phyloP scores from a whole-genome alignment of 2,329 filamentous ascomycete species.

The Pseudogymnoascus sp. region DNA sequence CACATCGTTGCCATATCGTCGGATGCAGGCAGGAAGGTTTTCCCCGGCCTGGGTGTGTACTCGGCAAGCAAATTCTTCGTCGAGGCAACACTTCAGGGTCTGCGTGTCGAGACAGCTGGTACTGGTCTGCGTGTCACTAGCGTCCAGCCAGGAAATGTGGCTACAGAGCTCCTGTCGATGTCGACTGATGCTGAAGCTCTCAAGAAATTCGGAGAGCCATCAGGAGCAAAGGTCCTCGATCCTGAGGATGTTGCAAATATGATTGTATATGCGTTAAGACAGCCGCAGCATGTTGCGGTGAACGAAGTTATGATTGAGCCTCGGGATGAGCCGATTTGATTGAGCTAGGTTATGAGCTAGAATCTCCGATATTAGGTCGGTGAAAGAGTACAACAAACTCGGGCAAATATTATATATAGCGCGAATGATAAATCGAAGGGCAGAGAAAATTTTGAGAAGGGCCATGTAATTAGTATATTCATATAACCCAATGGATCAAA shows the following conservation, averaged over 20 bases:
- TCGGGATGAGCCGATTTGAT: slow-evolving; percentile 62
- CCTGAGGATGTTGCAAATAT: slow-evolving; percentile 63
- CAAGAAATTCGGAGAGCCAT: slow-evolving; percentile 69
- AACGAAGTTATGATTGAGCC: slow-evolving; percentile 77
- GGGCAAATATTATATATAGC: neutral
- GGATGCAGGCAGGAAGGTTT: slow-evolving; percentile 73
- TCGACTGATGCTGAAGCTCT: slow-evolving; percentile 68
- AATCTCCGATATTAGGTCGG: no score
- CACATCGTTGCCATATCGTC: slow-evolving; percentile 78
- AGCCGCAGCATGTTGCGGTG: slow-evolving; percentile 67
- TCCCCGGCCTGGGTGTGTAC: slow-evolving; percentile 74
- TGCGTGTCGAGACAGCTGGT: slow-evolving; percentile 69
- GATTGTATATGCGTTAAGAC: slow-evolving; percentile 66
- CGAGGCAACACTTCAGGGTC: slow-evolving; percentile 66
- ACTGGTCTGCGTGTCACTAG: slow-evolving; percentile 64
- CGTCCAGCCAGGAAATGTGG: slow-evolving; percentile 70
- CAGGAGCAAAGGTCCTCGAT: slow-evolving; percentile 66
- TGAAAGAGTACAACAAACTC: neutral
- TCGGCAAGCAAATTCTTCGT: slow-evolving; percentile 81
- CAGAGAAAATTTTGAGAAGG: neutral
- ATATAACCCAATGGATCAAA: no score
- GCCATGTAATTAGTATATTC: neutral
- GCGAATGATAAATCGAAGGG: neutral
- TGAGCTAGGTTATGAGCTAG: no score
- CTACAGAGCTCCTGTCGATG: slow-evolving; percentile 65